These are phyloP conservation scores for Tagetes patula DNA, from an alignment of 129 eudicot genomes.

Conservation along the genomic window DNA sequence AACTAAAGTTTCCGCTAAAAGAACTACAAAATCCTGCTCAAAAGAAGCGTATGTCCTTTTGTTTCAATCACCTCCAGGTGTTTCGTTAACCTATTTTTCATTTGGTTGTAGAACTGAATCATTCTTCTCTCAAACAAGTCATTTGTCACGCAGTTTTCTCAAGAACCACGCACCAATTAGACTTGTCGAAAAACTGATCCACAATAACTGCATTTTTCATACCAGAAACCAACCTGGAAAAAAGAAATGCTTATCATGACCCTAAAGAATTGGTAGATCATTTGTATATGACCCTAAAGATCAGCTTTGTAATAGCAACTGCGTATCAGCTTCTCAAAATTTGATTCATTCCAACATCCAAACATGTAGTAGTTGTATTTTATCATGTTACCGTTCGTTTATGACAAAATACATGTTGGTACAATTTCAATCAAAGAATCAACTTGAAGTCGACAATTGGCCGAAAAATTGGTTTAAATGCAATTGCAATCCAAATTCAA, in stretches of 20 bases:
- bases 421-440: background rate
- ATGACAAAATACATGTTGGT: background rate
- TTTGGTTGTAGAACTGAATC: background rate
- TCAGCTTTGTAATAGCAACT: background rate
- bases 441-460: background rate
- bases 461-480: background rate
- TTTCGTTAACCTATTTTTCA: conserved; percentile 7
- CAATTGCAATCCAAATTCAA: background rate
- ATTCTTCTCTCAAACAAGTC: background rate
- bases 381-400: background rate
- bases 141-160: conserved; percentile 52
- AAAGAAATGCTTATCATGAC: background rate
- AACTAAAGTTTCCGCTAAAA: conserved; percentile 9
- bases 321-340: background rate
- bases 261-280: background rate
- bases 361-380: background rate
- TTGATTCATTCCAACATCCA: background rate
- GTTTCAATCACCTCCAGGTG: conserved; percentile 20
- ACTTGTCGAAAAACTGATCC: conserved; percentile 83
- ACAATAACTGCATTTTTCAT: conserved; percentile 66
- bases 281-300: background rate
- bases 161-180: conserved; percentile 90
- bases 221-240: conserved; percentile 65
- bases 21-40: conserved; percentile 25
- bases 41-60: background rate